phyloP scores from a whole-genome alignment of 805 yeast genomes.

The Dipodascus albidus region DNA sequence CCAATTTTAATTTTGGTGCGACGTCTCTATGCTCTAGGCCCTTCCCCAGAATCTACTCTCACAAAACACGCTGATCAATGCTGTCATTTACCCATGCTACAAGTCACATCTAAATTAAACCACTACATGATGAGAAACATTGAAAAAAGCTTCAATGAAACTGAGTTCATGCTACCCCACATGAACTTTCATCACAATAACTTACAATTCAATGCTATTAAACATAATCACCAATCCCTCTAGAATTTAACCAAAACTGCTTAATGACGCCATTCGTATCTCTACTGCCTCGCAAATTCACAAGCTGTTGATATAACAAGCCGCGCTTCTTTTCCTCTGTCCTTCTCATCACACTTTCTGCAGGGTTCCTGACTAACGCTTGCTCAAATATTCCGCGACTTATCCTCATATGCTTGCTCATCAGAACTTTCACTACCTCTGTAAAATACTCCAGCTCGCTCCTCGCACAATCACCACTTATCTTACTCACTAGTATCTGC shows the following conservation, averaged over 20 bases:
- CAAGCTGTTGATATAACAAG: conserved; percentile 13
- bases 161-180: conserved; percentile 1
- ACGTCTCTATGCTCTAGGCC: too few relatives aligned
- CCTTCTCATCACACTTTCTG: conserved; percentile 2
- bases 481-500: conserved; percentile 29
- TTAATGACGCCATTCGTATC: conserved; percentile 19
- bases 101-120: too few relatives aligned
- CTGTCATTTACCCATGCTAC: too few relatives aligned
- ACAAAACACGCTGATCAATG: too few relatives aligned
- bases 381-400: conserved; percentile 8
- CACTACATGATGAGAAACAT: not conserved
- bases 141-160: not conserved
- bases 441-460: conserved; percentile 33
- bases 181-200: not conserved
- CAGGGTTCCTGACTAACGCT: conserved; percentile 13
- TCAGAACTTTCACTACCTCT: conserved; percentile 27
- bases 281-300: conserved; percentile 14
- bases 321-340: conserved; percentile 11
- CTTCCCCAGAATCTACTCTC: too few relatives aligned
- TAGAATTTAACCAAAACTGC: conserved; percentile 25
- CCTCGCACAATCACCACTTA: conserved; percentile 31
- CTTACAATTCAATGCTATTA: not conserved
- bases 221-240: conserved; percentile 17
- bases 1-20: too few relatives aligned
- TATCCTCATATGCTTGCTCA: conserved; percentile 11